A percentile compares a stretch with the other conserved stretches of the same genome.
Conservation (phyloP, 2,329 filamentous ascomycete species). For the Elsinoe perseae region DNA sequence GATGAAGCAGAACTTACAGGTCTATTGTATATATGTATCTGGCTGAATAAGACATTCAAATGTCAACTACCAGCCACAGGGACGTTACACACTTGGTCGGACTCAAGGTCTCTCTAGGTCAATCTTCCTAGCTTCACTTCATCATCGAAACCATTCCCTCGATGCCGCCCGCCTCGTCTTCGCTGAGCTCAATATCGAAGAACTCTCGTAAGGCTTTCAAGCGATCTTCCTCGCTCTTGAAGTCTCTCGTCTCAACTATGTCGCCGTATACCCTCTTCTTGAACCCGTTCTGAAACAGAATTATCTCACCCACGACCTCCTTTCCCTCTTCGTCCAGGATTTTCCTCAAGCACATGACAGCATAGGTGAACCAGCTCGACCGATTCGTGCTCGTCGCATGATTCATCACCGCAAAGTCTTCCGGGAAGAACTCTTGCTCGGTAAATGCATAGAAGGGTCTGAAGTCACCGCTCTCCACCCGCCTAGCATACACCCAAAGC, state of each 20-base stretch:
- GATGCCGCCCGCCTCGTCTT: constrained; percentile 34
- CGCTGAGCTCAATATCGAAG: constrained; percentile 37
- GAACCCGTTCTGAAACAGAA: constrained; percentile 37
- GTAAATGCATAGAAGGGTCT: constrained; percentile 57
- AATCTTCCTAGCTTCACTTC: too few relatives aligned
- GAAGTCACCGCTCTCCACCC: constrained; percentile 43
- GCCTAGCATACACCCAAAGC: constrained; percentile 39
- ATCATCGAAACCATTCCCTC: constrained; percentile 16
- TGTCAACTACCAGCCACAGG: too few relatives aligned
- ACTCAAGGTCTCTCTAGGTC: too few relatives aligned
- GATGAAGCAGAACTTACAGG: background rate
- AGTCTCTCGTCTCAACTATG: constrained; percentile 34
- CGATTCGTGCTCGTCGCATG: constrained; percentile 46
- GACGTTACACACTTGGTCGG: too few relatives aligned
- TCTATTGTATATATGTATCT: background rate
- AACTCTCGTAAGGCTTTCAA: constrained; percentile 37
- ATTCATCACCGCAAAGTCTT: constrained; percentile 56
- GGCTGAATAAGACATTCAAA: background rate
- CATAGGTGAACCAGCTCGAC: constrained; percentile 48
- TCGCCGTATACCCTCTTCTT: constrained; percentile 40
- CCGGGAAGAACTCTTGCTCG: constrained; percentile 54
- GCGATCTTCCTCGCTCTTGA: constrained; percentile 37
- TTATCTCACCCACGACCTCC: constrained; percentile 31
- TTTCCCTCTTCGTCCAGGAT: constrained; percentile 37
- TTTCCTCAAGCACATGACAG: constrained; percentile 48